A percentile compares a stretch with the other conserved stretches of the same genome.
phyloP scores from a whole-genome alignment of 2,329 filamentous ascomycete genomes.

The Paraconiothyrium brasiliense region DNA sequence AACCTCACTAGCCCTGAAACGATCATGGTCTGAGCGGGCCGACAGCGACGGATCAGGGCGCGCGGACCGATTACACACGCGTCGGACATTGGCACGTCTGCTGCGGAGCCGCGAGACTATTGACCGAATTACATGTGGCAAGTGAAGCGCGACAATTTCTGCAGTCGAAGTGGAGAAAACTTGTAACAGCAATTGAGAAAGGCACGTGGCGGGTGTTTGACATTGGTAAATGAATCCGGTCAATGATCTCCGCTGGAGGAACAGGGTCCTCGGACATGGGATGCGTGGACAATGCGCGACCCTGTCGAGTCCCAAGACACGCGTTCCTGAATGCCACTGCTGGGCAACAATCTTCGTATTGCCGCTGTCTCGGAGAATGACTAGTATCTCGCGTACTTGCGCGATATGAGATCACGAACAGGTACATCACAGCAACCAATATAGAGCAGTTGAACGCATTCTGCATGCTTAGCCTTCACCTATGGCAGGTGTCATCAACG shows the following conservation, averaged over 20 bases:
- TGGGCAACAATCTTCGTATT: slow-evolving; percentile 4
- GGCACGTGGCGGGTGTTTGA: slow-evolving; percentile 2
- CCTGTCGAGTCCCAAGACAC: neutral
- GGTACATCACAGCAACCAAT: neutral
- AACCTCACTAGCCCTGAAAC: slow-evolving; percentile 26
- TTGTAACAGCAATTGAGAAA: neutral
- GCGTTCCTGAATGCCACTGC: slow-evolving; percentile 1
- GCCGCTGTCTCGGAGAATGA: slow-evolving; percentile 5
- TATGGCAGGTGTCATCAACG: slow-evolving; percentile 12
- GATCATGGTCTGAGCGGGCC: slow-evolving; percentile 23
- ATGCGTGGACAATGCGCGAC: slow-evolving; percentile 12
- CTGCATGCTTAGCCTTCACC: slow-evolving; percentile 21
- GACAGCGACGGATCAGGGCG: slow-evolving; percentile 6
- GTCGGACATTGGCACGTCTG: slow-evolving; percentile 20
- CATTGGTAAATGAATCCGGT: neutral
- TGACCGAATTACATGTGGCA: slow-evolving; percentile 2
- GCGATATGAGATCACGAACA: neutral
- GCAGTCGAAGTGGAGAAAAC: neutral
- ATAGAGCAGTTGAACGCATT: neutral
- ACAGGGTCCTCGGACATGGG: slow-evolving; percentile 8
- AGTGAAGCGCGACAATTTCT: slow-evolving; percentile 19
- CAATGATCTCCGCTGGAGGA: slow-evolving; percentile 10
- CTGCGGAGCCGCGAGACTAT: slow-evolving; percentile 1
- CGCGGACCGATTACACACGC: slow-evolving; percentile 22
- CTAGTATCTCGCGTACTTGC: too few species aligned